These are phyloP conservation scores for Leccinum barrowsii DNA, from an alignment of 768 basidiomycete genomes.

Conservation along the genomic window DNA sequence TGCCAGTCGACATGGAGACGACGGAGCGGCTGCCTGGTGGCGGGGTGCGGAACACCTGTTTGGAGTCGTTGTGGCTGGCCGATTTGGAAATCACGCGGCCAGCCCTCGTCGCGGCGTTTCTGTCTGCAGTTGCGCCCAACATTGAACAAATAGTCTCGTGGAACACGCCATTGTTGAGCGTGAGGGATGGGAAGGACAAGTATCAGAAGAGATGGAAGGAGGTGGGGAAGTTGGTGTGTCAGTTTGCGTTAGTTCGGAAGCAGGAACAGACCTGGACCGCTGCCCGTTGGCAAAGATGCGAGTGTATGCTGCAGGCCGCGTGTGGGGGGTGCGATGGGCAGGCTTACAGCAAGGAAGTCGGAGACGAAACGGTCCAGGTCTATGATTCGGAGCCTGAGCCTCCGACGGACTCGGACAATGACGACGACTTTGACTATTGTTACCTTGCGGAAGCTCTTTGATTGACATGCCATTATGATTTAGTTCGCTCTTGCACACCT, in stretches of 20 bases:
- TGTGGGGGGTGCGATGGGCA: neutral
- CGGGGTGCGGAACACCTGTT: conserved; percentile 22
- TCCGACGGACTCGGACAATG: conserved; percentile 19
- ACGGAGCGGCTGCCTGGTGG: conserved; percentile 12
- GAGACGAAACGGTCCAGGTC: conserved; percentile 9
- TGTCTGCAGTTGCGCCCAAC: conserved; percentile 30
- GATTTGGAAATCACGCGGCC: conserved; percentile 27
- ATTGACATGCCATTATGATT: neutral
- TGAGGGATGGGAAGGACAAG: conserved; percentile 21
- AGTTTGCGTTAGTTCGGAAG: conserved; percentile 17
- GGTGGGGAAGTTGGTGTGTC: conserved; percentile 19
- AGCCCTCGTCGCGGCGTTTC: conserved; percentile 23
- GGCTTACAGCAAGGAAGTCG: neutral
- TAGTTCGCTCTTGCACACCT: neutral
- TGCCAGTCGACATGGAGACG: conserved; percentile 4
- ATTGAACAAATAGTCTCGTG: conserved; percentile 28
- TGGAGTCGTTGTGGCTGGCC: conserved; percentile 28
- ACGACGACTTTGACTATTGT: conserved; percentile 27
- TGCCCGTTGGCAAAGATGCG: neutral
- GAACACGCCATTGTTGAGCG: conserved; percentile 29
- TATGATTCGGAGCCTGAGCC: conserved; percentile 26
- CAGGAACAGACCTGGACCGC: conserved; percentile 22
- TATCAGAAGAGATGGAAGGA: conserved; percentile 24
- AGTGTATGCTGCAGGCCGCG: neutral
- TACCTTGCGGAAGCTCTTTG: conserved; percentile 7